phyloP scores from a whole-genome alignment of 306 rosid genomes.

The Rosa rugosa region DNA sequence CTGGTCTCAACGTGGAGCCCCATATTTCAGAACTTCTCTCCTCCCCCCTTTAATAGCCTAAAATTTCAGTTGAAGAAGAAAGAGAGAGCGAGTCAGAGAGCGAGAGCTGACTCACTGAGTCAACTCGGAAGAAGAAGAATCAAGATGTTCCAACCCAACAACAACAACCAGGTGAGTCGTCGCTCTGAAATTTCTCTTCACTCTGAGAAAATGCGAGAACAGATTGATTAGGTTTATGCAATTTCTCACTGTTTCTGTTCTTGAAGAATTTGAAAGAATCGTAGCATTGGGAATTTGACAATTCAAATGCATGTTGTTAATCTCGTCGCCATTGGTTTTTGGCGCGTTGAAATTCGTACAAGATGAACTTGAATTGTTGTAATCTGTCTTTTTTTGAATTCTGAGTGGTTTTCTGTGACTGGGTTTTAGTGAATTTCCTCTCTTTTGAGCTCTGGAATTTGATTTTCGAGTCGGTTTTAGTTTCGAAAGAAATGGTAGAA shows the following conservation, averaged over 20 bases:
- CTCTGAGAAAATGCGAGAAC: too few relatives aligned
- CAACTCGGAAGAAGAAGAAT: not conserved
- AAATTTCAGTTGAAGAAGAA: not conserved
- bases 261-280: not conserved
- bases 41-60: not conserved
- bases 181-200: not conserved
- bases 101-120: not conserved
- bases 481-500: not conserved
- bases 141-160: slow-evolving; percentile 49
- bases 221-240: not conserved
- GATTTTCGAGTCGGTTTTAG: not conserved
- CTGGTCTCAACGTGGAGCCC: not conserved
- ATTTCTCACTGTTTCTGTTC: not conserved
- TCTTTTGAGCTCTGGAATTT: not conserved
- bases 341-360: not conserved
- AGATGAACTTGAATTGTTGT: slow-evolving; percentile 1
- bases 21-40: not conserved
- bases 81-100: not conserved
- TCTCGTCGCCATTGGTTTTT: not conserved
- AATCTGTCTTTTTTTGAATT: not conserved
- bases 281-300: not conserved
- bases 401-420: not conserved
- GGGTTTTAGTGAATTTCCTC: not conserved
- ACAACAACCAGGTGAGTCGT: slow-evolving; percentile 31
- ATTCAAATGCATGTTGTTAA: slow-evolving; percentile 28